Conservation (phyloP, 1,284 basidiomycete species). For the Amylostereum areolatum region DNA sequence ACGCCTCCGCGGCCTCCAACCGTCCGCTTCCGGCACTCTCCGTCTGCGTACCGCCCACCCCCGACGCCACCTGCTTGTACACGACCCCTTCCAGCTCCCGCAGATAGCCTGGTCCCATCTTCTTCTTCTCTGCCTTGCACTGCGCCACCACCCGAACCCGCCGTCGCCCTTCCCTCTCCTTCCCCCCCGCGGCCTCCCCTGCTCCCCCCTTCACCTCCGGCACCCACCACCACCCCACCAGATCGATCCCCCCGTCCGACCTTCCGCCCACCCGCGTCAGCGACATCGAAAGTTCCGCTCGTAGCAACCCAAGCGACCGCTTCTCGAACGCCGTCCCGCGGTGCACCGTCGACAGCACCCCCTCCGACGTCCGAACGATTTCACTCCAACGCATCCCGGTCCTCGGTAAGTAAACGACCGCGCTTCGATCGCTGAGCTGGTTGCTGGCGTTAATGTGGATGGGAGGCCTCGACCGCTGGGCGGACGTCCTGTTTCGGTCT, state of each 20-base stretch:
- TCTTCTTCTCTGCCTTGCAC: slow-evolving; percentile 86
- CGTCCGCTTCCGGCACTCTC: background rate
- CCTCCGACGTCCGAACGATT: background rate
- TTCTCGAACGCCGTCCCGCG: slow-evolving; percentile 75
- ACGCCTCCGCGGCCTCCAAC: background rate
- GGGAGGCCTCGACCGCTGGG: too few species aligned
- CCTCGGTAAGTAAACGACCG: too few species aligned
- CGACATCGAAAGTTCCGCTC: slow-evolving; percentile 70
- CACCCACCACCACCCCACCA: slow-evolving; percentile 92
- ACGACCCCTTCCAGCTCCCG: slow-evolving; percentile 87
- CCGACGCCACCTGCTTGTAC: slow-evolving; percentile 31
- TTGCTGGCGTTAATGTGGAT: too few species aligned
- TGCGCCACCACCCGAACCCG: slow-evolving; percentile 78
- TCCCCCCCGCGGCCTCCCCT: too few species aligned
- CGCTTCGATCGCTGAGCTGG: too few species aligned
- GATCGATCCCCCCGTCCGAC: slow-evolving; percentile 81
- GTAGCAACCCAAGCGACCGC: slow-evolving; percentile 57
- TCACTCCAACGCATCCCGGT: background rate
- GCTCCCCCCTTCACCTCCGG: too few species aligned
- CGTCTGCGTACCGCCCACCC: background rate
- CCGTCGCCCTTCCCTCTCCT: too few species aligned
- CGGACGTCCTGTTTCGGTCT: too few species aligned
- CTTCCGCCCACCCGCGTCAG: slow-evolving; percentile 74
- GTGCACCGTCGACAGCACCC: slow-evolving; percentile 37
- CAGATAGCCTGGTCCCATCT: slow-evolving; percentile 71